Conservation (phyloP, 306 rosid species). For the Sesbania bispinosa region DNA sequence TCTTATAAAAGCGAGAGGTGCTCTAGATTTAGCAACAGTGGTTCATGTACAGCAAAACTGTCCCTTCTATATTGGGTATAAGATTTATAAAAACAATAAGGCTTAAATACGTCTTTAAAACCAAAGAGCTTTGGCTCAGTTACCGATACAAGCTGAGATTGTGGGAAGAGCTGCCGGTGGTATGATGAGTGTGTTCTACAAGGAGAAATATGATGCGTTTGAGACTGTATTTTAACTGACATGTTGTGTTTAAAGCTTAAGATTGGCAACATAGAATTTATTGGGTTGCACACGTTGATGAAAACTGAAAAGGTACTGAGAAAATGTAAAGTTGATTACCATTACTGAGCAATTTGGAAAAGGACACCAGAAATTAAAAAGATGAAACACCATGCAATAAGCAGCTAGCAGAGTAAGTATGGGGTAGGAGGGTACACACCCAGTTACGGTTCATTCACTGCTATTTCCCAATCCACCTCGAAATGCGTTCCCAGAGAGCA, state of each 20-base stretch:
- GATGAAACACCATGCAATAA: neutral
- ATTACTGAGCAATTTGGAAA: conserved; percentile 6
- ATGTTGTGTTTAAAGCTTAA: too few relatives aligned
- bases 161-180: too few relatives aligned
- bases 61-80: neutral
- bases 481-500: conserved; percentile 32
- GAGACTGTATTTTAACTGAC: too few relatives aligned
- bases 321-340: conserved; percentile 22
- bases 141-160: too few relatives aligned
- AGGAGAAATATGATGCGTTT: too few relatives aligned
- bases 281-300: conserved; percentile 22
- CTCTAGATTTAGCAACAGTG: neutral
- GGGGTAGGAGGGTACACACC: too few relatives aligned
- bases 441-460: too few relatives aligned
- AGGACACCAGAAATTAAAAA: neutral
- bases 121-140: too few relatives aligned
- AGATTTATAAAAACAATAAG: neutral
- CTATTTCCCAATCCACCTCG: conserved; percentile 46
- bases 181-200: too few relatives aligned
- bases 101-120: too few relatives aligned
- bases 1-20: neutral
- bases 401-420: too few relatives aligned
- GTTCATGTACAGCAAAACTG: neutral
- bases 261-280: too few relatives aligned
- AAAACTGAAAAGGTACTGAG: conserved; percentile 23